Evolutionary conservation across 2,329 filamentous ascomycete genomes (phyloP).

Genomic region (Hirsutella rhossiliensis): DNA sequence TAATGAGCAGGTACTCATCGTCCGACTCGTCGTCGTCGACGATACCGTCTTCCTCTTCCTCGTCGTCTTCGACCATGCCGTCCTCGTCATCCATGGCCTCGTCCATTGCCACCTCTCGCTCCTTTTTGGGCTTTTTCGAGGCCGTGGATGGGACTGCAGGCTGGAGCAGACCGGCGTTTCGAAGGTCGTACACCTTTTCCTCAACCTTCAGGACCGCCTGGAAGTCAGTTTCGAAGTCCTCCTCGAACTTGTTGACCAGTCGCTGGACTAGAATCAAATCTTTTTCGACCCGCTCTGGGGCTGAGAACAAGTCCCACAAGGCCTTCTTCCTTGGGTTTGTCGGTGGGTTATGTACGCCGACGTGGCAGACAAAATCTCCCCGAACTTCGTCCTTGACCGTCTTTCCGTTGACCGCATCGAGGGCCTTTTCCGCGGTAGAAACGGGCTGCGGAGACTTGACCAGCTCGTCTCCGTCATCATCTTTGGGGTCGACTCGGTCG

Average conservation of each 20-base stretch:
- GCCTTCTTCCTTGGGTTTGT: constrained; percentile 84
- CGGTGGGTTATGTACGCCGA: constrained; percentile 88
- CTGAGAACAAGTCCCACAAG: constrained; percentile 90
- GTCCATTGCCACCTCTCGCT: constrained; percentile 47
- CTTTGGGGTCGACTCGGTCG: constrained; percentile 62
- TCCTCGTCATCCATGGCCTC: constrained; percentile 52
- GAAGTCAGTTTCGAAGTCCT: constrained; percentile 65
- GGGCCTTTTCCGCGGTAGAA: constrained; percentile 68
- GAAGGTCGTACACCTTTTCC: constrained; percentile 72
- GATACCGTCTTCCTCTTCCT: constrained; percentile 71
- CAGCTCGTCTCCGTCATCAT: constrained; percentile 50
- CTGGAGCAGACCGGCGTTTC: constrained; percentile 64
- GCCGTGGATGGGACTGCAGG: constrained; percentile 42
- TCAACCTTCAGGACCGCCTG: constrained; percentile 74
- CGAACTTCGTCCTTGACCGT: constrained; percentile 89
- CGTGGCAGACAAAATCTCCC: constrained; percentile 94
- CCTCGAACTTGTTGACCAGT: constrained; percentile 73
- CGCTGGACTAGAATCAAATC: constrained; percentile 76
- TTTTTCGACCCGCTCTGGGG: constrained; percentile 84
- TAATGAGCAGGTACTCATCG: constrained; percentile 75
- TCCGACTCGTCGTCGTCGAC: constrained; percentile 78
- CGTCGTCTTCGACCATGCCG: constrained; percentile 60
- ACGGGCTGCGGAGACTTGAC: constrained; percentile 38
- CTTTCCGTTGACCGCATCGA: constrained; percentile 94
- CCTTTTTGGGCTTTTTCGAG: constrained; percentile 48